Conservation (phyloP, 805 yeast species). For the Nadsonia fulvescens region DNA sequence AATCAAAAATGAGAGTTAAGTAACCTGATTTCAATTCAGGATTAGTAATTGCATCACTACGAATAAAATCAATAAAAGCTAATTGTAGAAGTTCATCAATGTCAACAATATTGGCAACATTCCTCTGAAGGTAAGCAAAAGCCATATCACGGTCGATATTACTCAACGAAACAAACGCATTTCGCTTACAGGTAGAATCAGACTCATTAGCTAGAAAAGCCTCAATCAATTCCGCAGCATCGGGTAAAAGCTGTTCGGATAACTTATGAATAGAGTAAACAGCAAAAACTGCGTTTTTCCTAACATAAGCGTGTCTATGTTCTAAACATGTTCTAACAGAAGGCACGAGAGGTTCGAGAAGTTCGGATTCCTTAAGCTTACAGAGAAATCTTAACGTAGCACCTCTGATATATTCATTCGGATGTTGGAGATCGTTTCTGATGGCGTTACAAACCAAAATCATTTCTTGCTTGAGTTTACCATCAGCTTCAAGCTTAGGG, state of each 20-base stretch:
- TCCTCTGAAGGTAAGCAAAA: conserved; percentile 59
- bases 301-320: conserved; percentile 93
- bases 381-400: conserved; percentile 82
- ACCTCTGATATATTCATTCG: conserved; percentile 93
- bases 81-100: conserved; percentile 75
- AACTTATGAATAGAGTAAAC: conserved; percentile 65
- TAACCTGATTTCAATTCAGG: conserved; percentile 56
- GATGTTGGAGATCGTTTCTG: conserved; percentile 93
- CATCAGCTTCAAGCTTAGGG: conserved; percentile 73
- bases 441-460: conserved; percentile 95
- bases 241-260: conserved; percentile 79
- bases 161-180: conserved; percentile 79
- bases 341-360: conserved; percentile 89
- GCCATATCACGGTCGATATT: conserved; percentile 75
- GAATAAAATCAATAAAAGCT: conserved; percentile 79
- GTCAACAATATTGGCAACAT: conserved; percentile 36
- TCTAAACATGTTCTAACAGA: conserved; percentile 79
- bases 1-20: conserved; percentile 48
- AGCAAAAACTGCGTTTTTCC: conserved; percentile 93
- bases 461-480: conserved; percentile 95
- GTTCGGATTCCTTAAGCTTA: conserved; percentile 81
- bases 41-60: conserved; percentile 53
- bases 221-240: conserved; percentile 73
- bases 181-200: conserved; percentile 87
- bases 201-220: conserved; percentile 64